Base-by-base conservation (phyloP, 129 eudicot genomes). In the Centella asiatica region DNA sequence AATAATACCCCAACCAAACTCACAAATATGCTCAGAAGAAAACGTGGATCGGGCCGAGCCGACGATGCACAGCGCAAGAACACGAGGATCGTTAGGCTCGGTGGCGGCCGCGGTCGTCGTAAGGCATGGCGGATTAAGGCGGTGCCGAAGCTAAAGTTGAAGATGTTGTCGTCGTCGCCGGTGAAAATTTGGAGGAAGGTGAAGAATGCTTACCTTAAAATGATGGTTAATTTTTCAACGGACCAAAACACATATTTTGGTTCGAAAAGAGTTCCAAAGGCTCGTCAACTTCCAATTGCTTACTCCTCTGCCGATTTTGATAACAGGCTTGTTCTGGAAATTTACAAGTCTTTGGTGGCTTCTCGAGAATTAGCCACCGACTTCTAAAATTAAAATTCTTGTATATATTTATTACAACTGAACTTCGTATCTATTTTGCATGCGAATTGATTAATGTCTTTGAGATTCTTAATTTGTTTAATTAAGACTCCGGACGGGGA, bases 261-360 rank as follows among this genome's bases (percentile, higher is more conserved):
- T 5, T 46, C 47, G 0, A 81, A 74, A 22, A 74, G 74, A 55
- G 57, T 60, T 37, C 80, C 80, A 0, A 70, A 60, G 54, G 78
- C 34, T 44, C 65, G 76, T 19, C 57, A 44, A 37, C 60, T 4
- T 59, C 50, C 81, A 2, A 18, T 29, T 42, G 44, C 60, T 52
- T 74, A 73, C 40, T 60, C 84, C 0, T 42, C 42, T 15, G 48
- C 72, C 1, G 85, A 86, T 42, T 86, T 86, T 57, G 89, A 82
- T n/a, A 77, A 72, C 22, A 69, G 90, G 34, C 60, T 86, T 63
- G 57, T 86, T 27, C 56, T 71, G 26, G 95, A 86, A 77, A 83
- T 86, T 17, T 86, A 80, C 23, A 86, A 86, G 71, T 68, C 73
- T 17, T 52, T 82, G 76, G 49, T 53, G 27, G 58, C 81, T 72